Evolutionary conservation across 164 flowering plant species (phyloP).

Genomic region (Sextonia rubra): DNA sequence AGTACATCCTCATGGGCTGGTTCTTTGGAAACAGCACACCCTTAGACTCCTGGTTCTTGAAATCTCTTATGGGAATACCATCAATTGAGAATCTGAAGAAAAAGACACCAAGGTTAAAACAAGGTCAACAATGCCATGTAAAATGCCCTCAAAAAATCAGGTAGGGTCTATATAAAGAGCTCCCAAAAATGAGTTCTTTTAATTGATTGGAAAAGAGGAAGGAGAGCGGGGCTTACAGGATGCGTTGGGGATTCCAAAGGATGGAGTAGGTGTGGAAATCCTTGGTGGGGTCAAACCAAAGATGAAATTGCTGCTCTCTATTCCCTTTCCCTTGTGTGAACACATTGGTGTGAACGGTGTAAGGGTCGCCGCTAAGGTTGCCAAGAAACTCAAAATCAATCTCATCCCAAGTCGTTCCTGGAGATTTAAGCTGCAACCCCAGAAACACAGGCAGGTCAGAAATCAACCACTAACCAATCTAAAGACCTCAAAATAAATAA

Average conservation of each 20-base stretch:
- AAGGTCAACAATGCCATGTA: not conserved
- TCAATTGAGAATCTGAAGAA: slow-evolving; percentile 18
- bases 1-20: slow-evolving; percentile 27
- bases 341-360: slow-evolving; percentile 25
- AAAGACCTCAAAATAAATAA: too few species aligned
- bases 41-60: slow-evolving; percentile 16
- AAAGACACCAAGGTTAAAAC: not conserved
- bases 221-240: slow-evolving; percentile 9
- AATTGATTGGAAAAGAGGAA: not conserved
- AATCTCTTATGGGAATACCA: slow-evolving; percentile 19
- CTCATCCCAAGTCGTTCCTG: slow-evolving; percentile 20
- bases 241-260: slow-evolving; percentile 23
- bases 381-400: slow-evolving; percentile 27
- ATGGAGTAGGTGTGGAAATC: slow-evolving; percentile 26
- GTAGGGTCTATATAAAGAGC: not conserved
- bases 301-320: slow-evolving; percentile 25
- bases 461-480: not conserved
- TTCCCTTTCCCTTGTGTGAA: slow-evolving; percentile 25
- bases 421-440: slow-evolving; percentile 19
- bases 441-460: not conserved
- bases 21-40: slow-evolving; percentile 18
- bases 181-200: not conserved
- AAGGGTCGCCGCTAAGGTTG: slow-evolving; percentile 24
- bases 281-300: slow-evolving; percentile 25
- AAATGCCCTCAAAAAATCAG: too few species aligned